These are phyloP conservation scores for Beta macrorhiza DNA, from an alignment of 179 eudicot genomes.

Conservation along the genomic window DNA sequence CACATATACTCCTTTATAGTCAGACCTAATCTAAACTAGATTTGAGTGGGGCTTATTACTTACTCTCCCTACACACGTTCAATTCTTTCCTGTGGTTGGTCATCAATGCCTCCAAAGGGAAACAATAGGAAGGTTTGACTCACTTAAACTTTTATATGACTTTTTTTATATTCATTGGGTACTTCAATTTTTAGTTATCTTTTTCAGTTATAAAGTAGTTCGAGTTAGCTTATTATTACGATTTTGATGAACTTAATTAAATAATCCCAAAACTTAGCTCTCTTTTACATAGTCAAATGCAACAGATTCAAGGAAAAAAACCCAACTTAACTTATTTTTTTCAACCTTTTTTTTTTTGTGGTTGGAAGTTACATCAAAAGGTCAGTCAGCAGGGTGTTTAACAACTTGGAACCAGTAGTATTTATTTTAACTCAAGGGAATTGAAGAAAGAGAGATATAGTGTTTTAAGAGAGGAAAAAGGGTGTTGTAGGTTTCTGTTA, in stretches of 20 bases:
- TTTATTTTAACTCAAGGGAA: conserved; percentile 31
- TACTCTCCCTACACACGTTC: conserved; percentile 14
- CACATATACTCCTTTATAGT: conserved; percentile 13
- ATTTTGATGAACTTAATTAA: not conserved
- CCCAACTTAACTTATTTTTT: no score
- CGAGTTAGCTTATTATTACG: conserved; percentile 16
- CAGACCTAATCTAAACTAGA: conserved; percentile 41
- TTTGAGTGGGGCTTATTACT: conserved; percentile 15
- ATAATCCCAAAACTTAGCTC: not conserved
- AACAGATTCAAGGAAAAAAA: not conserved
- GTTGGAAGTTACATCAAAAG: conserved; percentile 29
- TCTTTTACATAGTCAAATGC: not conserved
- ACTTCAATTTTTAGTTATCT: conserved; percentile 16
- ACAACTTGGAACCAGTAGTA: conserved; percentile 34
- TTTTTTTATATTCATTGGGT: not conserved
- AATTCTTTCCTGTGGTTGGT: conserved; percentile 36
- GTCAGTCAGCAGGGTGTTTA: conserved; percentile 38
- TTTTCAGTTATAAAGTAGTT: conserved; percentile 37
- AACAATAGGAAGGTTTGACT: conserved; percentile 29
- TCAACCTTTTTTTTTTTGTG: not conserved
- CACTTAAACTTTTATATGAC: not conserved
- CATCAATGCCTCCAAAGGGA: conserved; percentile 28
- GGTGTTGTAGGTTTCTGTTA: conserved; percentile 36
- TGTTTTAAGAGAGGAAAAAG: no score
- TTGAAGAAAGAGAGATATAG: conserved; percentile 1